Evolutionary conservation across 495 filamentous ascomycete species (phyloP).

Genomic region (Penicillium taxi): DNA sequence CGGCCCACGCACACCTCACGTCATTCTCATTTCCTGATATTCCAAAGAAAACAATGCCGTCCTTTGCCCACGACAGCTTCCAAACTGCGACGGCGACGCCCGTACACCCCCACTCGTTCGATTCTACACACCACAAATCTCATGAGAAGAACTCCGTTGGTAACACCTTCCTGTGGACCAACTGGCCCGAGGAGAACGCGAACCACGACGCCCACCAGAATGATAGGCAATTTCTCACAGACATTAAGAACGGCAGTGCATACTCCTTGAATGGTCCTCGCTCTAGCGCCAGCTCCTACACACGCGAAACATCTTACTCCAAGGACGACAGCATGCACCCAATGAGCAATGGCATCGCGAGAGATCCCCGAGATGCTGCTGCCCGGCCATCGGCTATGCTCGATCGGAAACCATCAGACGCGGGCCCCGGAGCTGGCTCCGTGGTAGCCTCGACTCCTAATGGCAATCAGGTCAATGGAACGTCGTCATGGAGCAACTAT

Average conservation of each 20-base stretch:
- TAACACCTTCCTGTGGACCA: conserved; percentile 42
- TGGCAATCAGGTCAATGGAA: conserved; percentile 16
- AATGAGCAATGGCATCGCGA: conserved; percentile 36
- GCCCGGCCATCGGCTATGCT: conserved; percentile 31
- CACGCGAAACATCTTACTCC: conserved; percentile 40
- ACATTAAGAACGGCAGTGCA: conserved; percentile 36
- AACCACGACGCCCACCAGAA: conserved; percentile 29
- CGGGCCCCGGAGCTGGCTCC: conserved; percentile 26
- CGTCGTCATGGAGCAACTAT: conserved; percentile 13
- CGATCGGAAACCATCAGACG: conserved; percentile 30
- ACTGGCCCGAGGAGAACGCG: conserved; percentile 36
- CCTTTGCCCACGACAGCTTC: conserved; percentile 35
- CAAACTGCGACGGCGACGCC: conserved; percentile 19
- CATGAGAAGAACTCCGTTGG: conserved; percentile 42
- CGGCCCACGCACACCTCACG: conserved; percentile 30
- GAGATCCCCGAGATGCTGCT: conserved; percentile 32
- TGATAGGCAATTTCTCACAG: conserved; percentile 30
- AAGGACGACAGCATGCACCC: conserved; percentile 48
- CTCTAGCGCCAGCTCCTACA: conserved; percentile 43
- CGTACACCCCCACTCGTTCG: conserved; percentile 32
- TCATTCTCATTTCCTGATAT: conserved; percentile 17
- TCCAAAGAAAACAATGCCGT: conserved; percentile 30
- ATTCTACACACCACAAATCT: conserved; percentile 34
- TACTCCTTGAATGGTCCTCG: conserved; percentile 42
- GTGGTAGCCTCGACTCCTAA: conserved; percentile 25